phyloP scores from a whole-genome alignment of 192 early-diverging fungal species.

The Dimargaris cristalligena region DNA sequence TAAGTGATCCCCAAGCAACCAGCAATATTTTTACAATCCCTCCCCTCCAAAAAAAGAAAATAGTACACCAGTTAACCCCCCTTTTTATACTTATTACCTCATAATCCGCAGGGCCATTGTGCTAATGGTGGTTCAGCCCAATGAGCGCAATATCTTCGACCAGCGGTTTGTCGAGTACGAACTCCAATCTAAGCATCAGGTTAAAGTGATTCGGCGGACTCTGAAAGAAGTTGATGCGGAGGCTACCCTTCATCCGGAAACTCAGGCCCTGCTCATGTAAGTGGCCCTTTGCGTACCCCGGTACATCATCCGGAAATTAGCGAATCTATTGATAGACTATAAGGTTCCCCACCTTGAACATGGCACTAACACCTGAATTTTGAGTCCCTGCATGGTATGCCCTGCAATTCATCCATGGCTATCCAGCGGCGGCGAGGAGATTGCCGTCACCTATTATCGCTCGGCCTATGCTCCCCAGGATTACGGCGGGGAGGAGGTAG shows the following conservation, averaged over 20 bases:
- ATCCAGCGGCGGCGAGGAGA: slow-evolving; percentile 44
- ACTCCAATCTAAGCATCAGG: slow-evolving; percentile 18
- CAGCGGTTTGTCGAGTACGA: slow-evolving; percentile 74
- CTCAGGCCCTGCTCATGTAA: too few species aligned
- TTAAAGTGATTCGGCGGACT: slow-evolving; percentile 6
- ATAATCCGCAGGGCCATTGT: slow-evolving; percentile 41
- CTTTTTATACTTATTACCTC: slow-evolving; percentile 11
- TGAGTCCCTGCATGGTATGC: too few species aligned
- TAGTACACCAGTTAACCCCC: too few species aligned
- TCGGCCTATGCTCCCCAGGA: slow-evolving; percentile 83
- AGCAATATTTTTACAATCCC: too few species aligned
- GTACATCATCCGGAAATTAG: too few species aligned
- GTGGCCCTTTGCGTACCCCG: too few species aligned
- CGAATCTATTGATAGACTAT: too few species aligned
- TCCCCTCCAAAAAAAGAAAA: too few species aligned
- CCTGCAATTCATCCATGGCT: too few species aligned
- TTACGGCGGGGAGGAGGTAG: slow-evolving; percentile 54
- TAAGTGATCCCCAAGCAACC: too few species aligned
- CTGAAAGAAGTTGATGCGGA: slow-evolving; percentile 45
- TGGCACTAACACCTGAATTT: too few species aligned
- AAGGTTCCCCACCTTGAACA: too few species aligned
- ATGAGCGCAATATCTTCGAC: slow-evolving; percentile 87
- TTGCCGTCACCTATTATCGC: slow-evolving; percentile 80
- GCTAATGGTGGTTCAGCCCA: slow-evolving; percentile 79
- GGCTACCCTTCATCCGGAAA: slow-evolving; percentile 36